Conservation (phyloP, 116 monocot genomes). For the Phalaenopsis hybrid region DNA sequence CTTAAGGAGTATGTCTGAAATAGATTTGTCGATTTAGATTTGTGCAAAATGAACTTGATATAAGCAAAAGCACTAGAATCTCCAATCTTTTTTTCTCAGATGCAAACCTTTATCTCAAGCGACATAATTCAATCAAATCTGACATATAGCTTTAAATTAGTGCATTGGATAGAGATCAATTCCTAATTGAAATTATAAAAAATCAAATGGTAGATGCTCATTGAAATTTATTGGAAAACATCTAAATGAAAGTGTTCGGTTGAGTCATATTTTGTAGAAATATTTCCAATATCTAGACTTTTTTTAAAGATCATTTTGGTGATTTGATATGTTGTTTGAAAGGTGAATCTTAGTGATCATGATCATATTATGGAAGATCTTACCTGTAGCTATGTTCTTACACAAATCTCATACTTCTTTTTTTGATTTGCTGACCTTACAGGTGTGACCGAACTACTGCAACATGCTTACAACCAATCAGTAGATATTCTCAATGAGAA, state of each 20-base stretch:
- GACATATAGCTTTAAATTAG: background rate
- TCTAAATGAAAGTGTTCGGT: background rate
- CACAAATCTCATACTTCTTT: background rate
- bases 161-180: background rate
- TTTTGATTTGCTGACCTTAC: background rate
- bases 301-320: background rate
- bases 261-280: background rate
- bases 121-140: too few relatives aligned
- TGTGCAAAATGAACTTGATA: too few relatives aligned
- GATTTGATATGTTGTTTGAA: background rate
- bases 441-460: conserved; percentile 21
- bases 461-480: conserved; percentile 14
- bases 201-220: too few relatives aligned
- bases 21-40: too few relatives aligned
- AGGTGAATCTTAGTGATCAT: background rate
- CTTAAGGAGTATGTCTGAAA: too few relatives aligned
- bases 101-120: too few relatives aligned
- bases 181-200: background rate
- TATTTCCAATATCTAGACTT: background rate
- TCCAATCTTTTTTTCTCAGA: too few relatives aligned
- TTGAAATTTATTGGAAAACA: too few relatives aligned
- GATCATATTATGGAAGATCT: background rate
- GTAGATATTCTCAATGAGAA: conserved; percentile 11
- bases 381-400: background rate
- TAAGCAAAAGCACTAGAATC: too few relatives aligned